phyloP scores from a whole-genome alignment of 495 filamentous ascomycete genomes.

The Daldinia bambusicola region DNA sequence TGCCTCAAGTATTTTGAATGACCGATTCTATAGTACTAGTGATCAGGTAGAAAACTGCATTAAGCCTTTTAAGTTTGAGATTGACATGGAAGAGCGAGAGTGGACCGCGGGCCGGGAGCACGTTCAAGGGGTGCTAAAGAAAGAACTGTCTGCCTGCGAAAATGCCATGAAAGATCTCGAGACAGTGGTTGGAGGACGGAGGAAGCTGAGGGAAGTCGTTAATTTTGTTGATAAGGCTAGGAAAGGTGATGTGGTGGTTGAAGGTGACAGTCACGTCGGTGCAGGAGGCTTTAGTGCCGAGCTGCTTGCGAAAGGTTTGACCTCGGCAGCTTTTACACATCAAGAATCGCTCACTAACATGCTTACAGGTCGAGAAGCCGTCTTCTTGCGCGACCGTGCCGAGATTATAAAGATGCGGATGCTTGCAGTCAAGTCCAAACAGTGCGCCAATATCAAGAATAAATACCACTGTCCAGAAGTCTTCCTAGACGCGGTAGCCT shows the following conservation, averaged over 20 bases:
- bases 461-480: constrained; percentile 98
- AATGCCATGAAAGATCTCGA: constrained; percentile 79
- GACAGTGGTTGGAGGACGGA: constrained; percentile 75
- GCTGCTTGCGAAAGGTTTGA: constrained; percentile 79
- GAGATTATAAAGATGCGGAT: constrained; percentile 92
- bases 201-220: constrained; percentile 90
- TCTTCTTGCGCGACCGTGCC: constrained; percentile 91
- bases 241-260: constrained; percentile 83
- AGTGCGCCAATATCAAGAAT: constrained; percentile 82
- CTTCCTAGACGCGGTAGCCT: constrained; percentile 95
- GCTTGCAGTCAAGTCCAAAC: constrained; percentile 82
- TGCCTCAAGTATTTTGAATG: constrained; percentile 85
- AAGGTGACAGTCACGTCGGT: constrained; percentile 82
- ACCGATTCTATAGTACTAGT: constrained; percentile 93
- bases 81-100: constrained; percentile 90
- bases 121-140: constrained; percentile 77
- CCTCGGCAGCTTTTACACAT: background rate
- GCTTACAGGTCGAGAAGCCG: constrained; percentile 79
- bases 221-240: constrained; percentile 87
- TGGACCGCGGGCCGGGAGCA: constrained; percentile 88
- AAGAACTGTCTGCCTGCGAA: constrained; percentile 85
- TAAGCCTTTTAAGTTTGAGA: constrained; percentile 98
- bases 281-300: constrained; percentile 92
- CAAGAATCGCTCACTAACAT: constrained; percentile 31
- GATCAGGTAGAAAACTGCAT: constrained; percentile 99